These are phyloP conservation scores for Trichothecium roseum DNA, from an alignment of 2,329 filamentous ascomycete species.

Conservation along the genomic window DNA sequence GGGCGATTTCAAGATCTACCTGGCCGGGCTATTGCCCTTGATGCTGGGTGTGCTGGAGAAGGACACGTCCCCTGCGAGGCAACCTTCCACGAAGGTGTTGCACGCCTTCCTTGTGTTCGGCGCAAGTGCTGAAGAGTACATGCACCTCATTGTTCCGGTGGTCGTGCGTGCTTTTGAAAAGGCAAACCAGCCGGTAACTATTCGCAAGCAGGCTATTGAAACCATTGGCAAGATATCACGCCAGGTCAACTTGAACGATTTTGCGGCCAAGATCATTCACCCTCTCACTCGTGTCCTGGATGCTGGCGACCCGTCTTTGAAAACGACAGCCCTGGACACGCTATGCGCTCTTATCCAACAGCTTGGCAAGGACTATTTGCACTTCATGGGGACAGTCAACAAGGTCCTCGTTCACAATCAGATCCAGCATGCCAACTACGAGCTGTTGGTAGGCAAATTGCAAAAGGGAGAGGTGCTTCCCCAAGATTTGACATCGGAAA, in stretches of 20 bases:
- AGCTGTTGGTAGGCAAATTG: constrained; percentile 82
- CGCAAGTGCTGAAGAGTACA: constrained; percentile 92
- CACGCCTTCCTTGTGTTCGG: constrained; percentile 96
- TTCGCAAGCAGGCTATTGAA: constrained; percentile 85
- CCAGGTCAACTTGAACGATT: constrained; percentile 95
- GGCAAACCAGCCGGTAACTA: constrained; percentile 64
- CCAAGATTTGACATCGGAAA: constrained; percentile 81
- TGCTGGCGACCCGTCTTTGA: constrained; percentile 60
- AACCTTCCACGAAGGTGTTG: constrained; percentile 79
- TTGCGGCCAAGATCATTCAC: constrained; percentile 92
- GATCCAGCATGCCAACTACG: constrained; percentile 84
- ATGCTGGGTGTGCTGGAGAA: constrained; percentile 93
- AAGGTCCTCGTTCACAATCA: constrained; percentile 72
- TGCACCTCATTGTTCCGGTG: constrained; percentile 95
- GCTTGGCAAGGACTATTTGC: constrained; percentile 86
- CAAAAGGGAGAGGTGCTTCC: constrained; percentile 93
- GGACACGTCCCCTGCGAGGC: constrained; percentile 64
- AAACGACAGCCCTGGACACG: constrained; percentile 80
- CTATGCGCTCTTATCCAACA: constrained; percentile 93
- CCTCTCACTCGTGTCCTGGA: constrained; percentile 76
- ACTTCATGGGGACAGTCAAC: constrained; percentile 89
- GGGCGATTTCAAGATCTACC: constrained; percentile 94
- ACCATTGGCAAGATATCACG: constrained; percentile 89
- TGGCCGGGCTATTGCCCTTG: constrained; percentile 77
- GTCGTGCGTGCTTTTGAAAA: constrained; percentile 94